Percentiles rank a stretch among this genome's conserved stretches.
Evolutionary conservation across 495 filamentous ascomycete species (phyloP).

Genomic region (Aspergillus kassunensis): DNA sequence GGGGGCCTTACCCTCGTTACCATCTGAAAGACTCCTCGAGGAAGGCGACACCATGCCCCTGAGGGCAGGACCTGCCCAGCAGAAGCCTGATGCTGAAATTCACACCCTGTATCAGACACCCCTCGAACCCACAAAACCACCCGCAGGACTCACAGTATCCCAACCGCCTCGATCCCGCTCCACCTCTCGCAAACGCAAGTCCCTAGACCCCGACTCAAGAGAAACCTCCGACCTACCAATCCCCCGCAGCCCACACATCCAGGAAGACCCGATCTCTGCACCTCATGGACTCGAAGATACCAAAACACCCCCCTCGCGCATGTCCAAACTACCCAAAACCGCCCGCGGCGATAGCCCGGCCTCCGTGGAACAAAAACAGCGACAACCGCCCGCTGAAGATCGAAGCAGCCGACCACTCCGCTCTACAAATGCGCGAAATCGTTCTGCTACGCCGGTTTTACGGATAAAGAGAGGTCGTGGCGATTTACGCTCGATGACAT

Average conservation of each 20-base stretch:
- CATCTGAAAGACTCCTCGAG: slow-evolving; percentile 54
- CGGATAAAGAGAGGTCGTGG: slow-evolving; percentile 26
- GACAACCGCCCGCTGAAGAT: slow-evolving; percentile 12
- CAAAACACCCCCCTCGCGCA: slow-evolving; percentile 21
- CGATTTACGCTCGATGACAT: slow-evolving; percentile 20
- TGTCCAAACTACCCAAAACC: slow-evolving; percentile 36
- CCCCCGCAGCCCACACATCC: neutral
- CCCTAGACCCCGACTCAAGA: slow-evolving; percentile 33
- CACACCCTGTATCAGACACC: neutral
- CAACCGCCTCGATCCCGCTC: slow-evolving; percentile 17
- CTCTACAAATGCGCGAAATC: slow-evolving; percentile 10
- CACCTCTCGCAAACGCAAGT: slow-evolving; percentile 42
- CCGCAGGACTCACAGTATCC: slow-evolving; percentile 11
- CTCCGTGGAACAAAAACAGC: slow-evolving; percentile 32
- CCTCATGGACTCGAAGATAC: neutral
- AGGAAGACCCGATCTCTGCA: no score
- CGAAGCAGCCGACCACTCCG: slow-evolving; percentile 16
- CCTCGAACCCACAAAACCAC: slow-evolving; percentile 16
- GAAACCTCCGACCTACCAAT: slow-evolving; percentile 16
- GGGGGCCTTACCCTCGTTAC: slow-evolving; percentile 54
- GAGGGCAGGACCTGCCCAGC: neutral
- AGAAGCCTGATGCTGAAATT: neutral
- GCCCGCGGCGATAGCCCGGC: slow-evolving; percentile 37
- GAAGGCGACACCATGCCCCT: slow-evolving; percentile 18
- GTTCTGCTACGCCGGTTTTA: slow-evolving; percentile 18